Base-by-base conservation (phyloP, 23 red algal species). In the Rhodosorus marinus region DNA sequence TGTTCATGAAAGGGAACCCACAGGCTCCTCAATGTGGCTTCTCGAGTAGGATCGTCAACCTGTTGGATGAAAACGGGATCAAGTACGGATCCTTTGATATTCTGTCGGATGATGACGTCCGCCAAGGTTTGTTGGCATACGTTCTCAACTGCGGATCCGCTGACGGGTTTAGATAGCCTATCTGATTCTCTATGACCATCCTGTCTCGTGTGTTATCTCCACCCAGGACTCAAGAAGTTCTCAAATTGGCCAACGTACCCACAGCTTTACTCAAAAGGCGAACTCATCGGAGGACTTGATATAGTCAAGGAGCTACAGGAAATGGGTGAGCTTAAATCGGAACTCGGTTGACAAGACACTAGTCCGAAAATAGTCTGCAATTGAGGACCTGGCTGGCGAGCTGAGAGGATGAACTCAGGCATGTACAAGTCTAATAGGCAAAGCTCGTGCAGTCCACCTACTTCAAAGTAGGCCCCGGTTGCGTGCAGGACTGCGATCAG, bases 1-100 rank as follows among this genome's bases (percentile, higher is more conserved):
- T 95, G 28, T 95, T 95, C 60, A 95, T 95, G 88, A 95, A 95
- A 35, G 88, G 88, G 35, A 62, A 28, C n/a, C 78, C 69, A 1
- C 57, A 78, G 0, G 33, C 35, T 48, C 88, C 88, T 0, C 59
- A 43, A 4, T 95, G 88, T 24, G 69, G 75, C 21, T 95, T 84
- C 52, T 76, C 67, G 11, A 29, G 56, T 51, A 31, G 60, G 42
- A 84, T 84, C 38, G 65, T 84, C 26, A 72, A 47, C 30, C 31
- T 95, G 9, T 67, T 95, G 1, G 25, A 51, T 8, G 52, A 54
- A 35, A 28, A 84, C 22, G 55, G 26, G 28, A 54, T 79, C 1
- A 23, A 21, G 46, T 82, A 74, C 29, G 88, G 40, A 26, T 55
- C 62, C 9, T 83, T 95, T 72, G 76, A 95, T 62, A 79, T 95